Conservation (phyloP, 2,329 filamentous ascomycete genomes). For the Colletotrichum agaves region DNA sequence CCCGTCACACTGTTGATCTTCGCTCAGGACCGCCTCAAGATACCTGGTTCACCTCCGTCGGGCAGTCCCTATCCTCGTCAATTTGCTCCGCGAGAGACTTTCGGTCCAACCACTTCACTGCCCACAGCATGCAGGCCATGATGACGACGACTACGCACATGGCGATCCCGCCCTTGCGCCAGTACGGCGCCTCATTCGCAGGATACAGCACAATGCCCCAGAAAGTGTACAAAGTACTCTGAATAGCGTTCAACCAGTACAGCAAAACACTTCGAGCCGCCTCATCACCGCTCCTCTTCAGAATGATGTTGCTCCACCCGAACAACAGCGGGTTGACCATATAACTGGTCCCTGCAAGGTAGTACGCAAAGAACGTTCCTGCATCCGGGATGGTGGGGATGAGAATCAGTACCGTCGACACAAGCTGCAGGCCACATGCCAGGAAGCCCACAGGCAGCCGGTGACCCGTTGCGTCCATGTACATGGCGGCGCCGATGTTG, state of each 20-base stretch:
- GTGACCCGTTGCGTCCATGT: slow-evolving; percentile 48
- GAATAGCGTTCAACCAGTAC: slow-evolving; percentile 53
- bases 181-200: slow-evolving; percentile 55
- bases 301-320: slow-evolving; percentile 40
- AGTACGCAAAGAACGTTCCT: slow-evolving; percentile 50
- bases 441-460: slow-evolving; percentile 49
- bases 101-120: slow-evolving; percentile 21
- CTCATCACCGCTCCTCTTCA: slow-evolving; percentile 46
- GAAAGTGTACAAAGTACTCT: slow-evolving; percentile 54
- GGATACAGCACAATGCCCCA: slow-evolving; percentile 57
- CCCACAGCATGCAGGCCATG: slow-evolving; percentile 11
- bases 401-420: slow-evolving; percentile 47
- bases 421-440: slow-evolving; percentile 46
- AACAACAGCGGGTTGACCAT: slow-evolving; percentile 53
- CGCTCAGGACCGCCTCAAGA: neutral
- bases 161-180: slow-evolving; percentile 45
- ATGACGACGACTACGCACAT: slow-evolving; percentile 34
- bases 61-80: slow-evolving; percentile 3
- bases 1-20: neutral
- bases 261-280: slow-evolving; percentile 52
- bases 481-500: slow-evolving; percentile 48
- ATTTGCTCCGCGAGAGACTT: slow-evolving; percentile 12
- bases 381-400: slow-evolving; percentile 45
- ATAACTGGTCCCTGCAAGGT: slow-evolving; percentile 51
- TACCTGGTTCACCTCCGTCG: neutral